Conservation (phyloP, 306 rosid species). For the Vachellia collinsii region DNA sequence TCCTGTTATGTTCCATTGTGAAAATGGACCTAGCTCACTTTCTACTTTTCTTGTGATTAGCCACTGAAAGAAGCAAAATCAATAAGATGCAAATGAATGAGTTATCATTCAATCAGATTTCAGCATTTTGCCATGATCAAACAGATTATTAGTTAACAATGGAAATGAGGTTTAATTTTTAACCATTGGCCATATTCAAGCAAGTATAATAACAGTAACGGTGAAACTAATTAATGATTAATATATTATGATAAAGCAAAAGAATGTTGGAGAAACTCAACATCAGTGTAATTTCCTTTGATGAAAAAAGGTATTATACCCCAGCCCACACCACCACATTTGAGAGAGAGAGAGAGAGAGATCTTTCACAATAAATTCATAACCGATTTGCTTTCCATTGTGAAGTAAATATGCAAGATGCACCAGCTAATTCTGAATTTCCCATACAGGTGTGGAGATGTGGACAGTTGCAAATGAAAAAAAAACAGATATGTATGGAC, state of each 20-base stretch:
- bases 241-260: conserved; percentile 21
- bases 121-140: conserved; percentile 27
- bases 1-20: conserved; percentile 94
- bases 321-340: neutral
- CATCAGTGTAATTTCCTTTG: neutral
- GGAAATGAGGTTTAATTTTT: neutral
- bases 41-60: conserved; percentile 77
- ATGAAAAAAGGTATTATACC: conserved; percentile 17
- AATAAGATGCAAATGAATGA: conserved; percentile 36
- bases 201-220: neutral
- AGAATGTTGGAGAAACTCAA: conserved; percentile 3
- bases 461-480: conserved; percentile 15
- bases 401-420: conserved; percentile 21
- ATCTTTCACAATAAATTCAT: conserved; percentile 14
- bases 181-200: conserved; percentile 6
- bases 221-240: neutral
- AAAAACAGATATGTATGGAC: conserved; percentile 7
- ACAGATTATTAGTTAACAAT: conserved; percentile 2
- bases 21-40: conserved; percentile 83
- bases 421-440: neutral
- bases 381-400: conserved; percentile 19
- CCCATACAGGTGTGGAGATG: conserved; percentile 19
- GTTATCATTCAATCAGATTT: conserved; percentile 11
- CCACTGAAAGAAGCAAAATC: conserved; percentile 79
- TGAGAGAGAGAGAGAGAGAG: neutral